phyloP scores from a whole-genome alignment of 805 yeast species.

The Ogataea thermomethanolica region DNA sequence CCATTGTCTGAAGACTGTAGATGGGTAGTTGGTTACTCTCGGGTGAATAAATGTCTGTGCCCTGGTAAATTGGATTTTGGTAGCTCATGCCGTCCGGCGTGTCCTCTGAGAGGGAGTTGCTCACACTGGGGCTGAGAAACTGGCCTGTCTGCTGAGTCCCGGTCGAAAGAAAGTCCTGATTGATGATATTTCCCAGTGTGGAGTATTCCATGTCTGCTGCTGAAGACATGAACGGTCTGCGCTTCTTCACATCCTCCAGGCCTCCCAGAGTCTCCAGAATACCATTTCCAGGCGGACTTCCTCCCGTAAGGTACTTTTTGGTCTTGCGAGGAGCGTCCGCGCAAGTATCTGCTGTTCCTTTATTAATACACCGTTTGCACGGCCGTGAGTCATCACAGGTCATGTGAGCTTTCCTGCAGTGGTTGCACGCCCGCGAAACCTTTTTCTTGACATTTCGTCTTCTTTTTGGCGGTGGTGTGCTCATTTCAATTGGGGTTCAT shows the following conservation, averaged over 20 bases:
- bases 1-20: constrained; percentile 15
- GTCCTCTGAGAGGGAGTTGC: constrained; percentile 33
- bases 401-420: constrained; percentile 88
- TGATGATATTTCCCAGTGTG: constrained; percentile 60
- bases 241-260: background rate
- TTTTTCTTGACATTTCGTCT: constrained; percentile 48
- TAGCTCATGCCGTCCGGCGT: constrained; percentile 20
- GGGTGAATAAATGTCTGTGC: constrained; percentile 8
- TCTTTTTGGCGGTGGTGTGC: constrained; percentile 1
- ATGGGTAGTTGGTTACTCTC: background rate
- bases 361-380: constrained; percentile 69
- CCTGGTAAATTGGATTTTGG: constrained; percentile 25
- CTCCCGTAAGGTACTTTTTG: constrained; percentile 74
- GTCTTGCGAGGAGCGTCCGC: constrained; percentile 86
- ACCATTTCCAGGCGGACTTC: constrained; percentile 15
- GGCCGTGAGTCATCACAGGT: constrained; percentile 71
- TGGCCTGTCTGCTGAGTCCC: constrained; percentile 16
- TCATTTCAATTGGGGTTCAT: background rate
- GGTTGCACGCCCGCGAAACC: constrained; percentile 83
- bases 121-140: constrained; percentile 34
- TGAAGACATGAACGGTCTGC: constrained; percentile 7
- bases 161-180: constrained; percentile 38
- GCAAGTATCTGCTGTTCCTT: constrained; percentile 69
- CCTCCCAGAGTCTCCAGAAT: no score
- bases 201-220: constrained; percentile 76